phyloP scores from a whole-genome alignment of 768 basidiomycete genomes.

The Sarcodon sp. region DNA sequence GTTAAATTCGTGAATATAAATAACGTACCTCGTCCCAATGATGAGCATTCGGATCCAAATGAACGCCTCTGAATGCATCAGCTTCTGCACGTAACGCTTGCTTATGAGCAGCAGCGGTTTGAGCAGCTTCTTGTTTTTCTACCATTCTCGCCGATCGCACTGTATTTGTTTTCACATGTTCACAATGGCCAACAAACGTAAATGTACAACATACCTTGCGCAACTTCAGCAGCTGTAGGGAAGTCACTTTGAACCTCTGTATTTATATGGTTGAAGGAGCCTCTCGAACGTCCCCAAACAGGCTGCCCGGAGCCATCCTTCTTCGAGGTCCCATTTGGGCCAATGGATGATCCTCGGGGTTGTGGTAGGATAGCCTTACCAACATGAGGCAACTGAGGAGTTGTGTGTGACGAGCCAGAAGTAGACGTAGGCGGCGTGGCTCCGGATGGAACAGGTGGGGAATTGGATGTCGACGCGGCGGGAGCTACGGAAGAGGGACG shows the following conservation, averaged over 20 bases:
- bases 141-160: slow-evolving; percentile 9
- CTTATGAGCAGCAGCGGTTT: slow-evolving; percentile 38
- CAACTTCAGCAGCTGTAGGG: slow-evolving; percentile 94
- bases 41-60: slow-evolving; percentile 86
- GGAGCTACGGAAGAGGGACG: slow-evolving; percentile 66
- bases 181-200: neutral
- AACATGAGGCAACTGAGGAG: slow-evolving; percentile 39
- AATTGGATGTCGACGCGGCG: slow-evolving; percentile 31
- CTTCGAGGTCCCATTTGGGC: slow-evolving; percentile 17
- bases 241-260: slow-evolving; percentile 55
- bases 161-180: neutral
- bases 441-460: slow-evolving; percentile 25
- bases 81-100: slow-evolving; percentile 68
- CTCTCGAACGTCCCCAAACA: slow-evolving; percentile 61
- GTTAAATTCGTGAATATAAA: slow-evolving; percentile 1
- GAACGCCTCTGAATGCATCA: slow-evolving; percentile 89
- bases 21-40: slow-evolving; percentile 93
- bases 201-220: slow-evolving; percentile 45
- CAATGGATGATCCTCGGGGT: slow-evolving; percentile 24
- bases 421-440: slow-evolving; percentile 16
- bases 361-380: slow-evolving; percentile 63
- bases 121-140: slow-evolving; percentile 32
- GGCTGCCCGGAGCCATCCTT: slow-evolving; percentile 28
- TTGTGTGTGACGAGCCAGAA: slow-evolving; percentile 12
- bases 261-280: slow-evolving; percentile 14